Evolutionary conservation across 1,284 basidiomycete species (phyloP), one percentile per base, ranked within the genome.

Genomic region (Trichosporon coremiiforme): DNA sequence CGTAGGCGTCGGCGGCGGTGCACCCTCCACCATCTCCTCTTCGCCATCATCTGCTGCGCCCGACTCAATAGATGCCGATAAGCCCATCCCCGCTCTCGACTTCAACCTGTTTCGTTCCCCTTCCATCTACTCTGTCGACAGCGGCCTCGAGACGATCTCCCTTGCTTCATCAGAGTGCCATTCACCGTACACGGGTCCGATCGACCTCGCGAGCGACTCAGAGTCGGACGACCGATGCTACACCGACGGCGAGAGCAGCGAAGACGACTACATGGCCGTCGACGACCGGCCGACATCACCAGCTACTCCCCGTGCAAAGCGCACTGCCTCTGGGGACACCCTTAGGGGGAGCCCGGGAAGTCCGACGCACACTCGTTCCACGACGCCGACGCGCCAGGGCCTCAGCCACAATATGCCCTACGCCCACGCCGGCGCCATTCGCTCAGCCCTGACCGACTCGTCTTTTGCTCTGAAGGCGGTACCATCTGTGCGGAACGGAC

Each of bases 71-170:
- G 60, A 45, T 33, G 72, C 73, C 12, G 57, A 62, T 15, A 62
- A 33, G 57, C 74, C 77, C 10, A 75, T 80, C 41, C 80, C 80
- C n/a, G 65, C 78, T 0, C 69, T 82, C 64, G 72, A 80, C 64
- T 74, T 81, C 64, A 79, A 81, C 67, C 74, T 82, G 31, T 82
- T 82, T 68, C 76, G 80, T 15, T 74, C 76, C 4, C 72, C 74
- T 13, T 79, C 77, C 10, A 68, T 80, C 62, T 79, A 79, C 69
- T 81, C 80, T 9, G 73, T 80, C 68, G 77, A 78, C 55, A 73
- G 72, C 66, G 65, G 60, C 47, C 47, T 66, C 10, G 69, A 73
- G 36, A 53, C 63, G 1, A 38, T 66, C 13, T 68, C 67, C 15
- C 38, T 66, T 41, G 17, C 64, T 9, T 68, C 55, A 15, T 53